Evolutionary conservation across 2,329 filamentous ascomycete genomes (phyloP).

Genomic region (Epichloe coenophiala): DNA sequence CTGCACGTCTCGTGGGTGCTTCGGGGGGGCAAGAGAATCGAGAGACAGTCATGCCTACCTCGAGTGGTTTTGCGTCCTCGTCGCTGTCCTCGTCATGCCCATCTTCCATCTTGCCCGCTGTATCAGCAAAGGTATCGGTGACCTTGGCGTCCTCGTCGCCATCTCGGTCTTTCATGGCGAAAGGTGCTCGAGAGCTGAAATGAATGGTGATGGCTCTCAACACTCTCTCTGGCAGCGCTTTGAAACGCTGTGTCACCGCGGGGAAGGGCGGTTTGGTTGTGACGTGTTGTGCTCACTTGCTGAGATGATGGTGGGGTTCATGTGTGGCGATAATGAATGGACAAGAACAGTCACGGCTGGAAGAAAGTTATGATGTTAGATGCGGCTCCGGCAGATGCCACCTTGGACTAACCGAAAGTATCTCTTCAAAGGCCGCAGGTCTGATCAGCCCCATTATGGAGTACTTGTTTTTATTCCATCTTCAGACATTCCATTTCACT

Average conservation of each 20-base stretch:
- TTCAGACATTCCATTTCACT: too few relatives aligned
- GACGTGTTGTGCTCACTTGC: too few relatives aligned
- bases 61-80: conserved; percentile 25
- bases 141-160: conserved; percentile 9
- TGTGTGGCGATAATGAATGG: too few relatives aligned
- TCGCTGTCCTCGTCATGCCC: conserved; percentile 9
- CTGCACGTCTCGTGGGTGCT: not conserved
- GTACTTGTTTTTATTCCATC: too few relatives aligned
- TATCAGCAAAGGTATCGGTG: conserved; percentile 10
- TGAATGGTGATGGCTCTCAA: not conserved
- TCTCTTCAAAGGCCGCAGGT: too few relatives aligned
- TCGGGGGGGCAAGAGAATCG: not conserved
- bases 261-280: not conserved
- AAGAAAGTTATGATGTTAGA: too few relatives aligned
- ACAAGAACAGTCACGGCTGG: too few relatives aligned
- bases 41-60: conserved; percentile 25
- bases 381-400: too few relatives aligned
- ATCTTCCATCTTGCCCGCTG: not conserved
- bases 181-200: not conserved
- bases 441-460: too few relatives aligned
- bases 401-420: too few relatives aligned
- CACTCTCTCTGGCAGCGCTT: not conserved
- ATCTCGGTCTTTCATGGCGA: conserved; percentile 8
- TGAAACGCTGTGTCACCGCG: not conserved
- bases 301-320: too few relatives aligned